phyloP scores from a whole-genome alignment of 1,139 yeast genomes.

The Groenewaldozyma sp. region DNA sequence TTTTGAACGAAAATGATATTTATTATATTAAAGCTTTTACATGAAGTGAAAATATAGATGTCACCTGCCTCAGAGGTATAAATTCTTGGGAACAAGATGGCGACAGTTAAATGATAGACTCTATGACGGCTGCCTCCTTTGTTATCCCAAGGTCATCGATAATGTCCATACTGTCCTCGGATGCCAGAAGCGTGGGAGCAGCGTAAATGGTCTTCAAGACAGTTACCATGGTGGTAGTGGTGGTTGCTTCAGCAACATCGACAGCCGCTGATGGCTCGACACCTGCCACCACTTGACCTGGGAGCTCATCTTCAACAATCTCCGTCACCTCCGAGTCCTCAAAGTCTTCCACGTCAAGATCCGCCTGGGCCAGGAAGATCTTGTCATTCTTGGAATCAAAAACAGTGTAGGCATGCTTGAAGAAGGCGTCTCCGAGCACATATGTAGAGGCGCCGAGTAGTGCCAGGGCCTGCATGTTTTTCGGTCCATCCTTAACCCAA shows the following conservation, averaged over 20 bases:
- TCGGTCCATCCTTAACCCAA: constrained; percentile 28
- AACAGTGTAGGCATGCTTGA: constrained; percentile 61
- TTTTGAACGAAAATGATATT: too few relatives aligned
- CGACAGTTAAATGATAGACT: too few relatives aligned
- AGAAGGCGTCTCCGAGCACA: constrained; percentile 62
- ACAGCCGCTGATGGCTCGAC: neutral
- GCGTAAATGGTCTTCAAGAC: too few relatives aligned
- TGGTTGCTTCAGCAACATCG: neutral
- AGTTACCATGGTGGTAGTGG: neutral
- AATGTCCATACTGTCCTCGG: too few relatives aligned
- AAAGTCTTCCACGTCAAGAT: constrained; percentile 20
- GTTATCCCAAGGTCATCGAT: too few relatives aligned
- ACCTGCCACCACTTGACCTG: neutral
- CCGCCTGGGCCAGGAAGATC: constrained; percentile 54
- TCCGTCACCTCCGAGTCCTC: neutral
- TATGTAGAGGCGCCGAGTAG: constrained; percentile 23
- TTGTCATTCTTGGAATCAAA: constrained; percentile 56
- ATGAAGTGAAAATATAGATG: too few relatives aligned
- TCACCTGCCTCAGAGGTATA: too few relatives aligned
- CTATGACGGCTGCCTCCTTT: too few relatives aligned
- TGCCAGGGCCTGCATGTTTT: constrained; percentile 23
- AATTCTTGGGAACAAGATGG: too few relatives aligned
- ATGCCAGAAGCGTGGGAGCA: too few relatives aligned
- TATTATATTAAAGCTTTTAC: too few relatives aligned
- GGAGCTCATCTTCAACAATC: neutral